Percentiles rank a stretch among this genome's conserved stretches.
phyloP scores from a whole-genome alignment of 1,284 basidiomycete genomes.

The Fomitopsis betulina region DNA sequence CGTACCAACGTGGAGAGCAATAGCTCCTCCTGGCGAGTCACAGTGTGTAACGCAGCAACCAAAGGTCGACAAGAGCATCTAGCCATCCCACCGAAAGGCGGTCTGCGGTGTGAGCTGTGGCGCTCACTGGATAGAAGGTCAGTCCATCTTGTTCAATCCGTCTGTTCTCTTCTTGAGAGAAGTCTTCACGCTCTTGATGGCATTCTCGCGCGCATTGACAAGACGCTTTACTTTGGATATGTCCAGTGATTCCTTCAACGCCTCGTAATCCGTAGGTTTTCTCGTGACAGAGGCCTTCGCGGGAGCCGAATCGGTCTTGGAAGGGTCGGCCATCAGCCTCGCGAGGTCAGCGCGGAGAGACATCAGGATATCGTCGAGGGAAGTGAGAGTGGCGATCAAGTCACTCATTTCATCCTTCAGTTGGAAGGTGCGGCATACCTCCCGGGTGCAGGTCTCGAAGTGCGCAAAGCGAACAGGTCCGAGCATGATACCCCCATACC shows the following conservation, averaged over 20 bases:
- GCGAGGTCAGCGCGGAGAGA: constrained; percentile 50
- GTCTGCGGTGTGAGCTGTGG: too few species aligned
- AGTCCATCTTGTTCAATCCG: too few species aligned
- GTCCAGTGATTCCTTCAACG: constrained; percentile 35
- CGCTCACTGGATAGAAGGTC: too few species aligned
- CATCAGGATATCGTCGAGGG: constrained; percentile 57
- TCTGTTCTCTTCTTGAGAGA: constrained; percentile 16
- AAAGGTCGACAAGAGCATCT: too few species aligned
- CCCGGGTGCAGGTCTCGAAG: constrained; percentile 68
- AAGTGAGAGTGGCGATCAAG: constrained; percentile 48
- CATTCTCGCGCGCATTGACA: constrained; percentile 40
- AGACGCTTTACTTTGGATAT: constrained; percentile 42
- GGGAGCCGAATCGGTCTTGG: neutral
- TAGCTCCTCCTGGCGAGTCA: too few species aligned
- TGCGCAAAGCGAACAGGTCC: constrained; percentile 74
- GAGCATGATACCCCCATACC: constrained; percentile 77
- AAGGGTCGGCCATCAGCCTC: constrained; percentile 3
- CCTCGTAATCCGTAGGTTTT: constrained; percentile 34
- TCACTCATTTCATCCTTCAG: constrained; percentile 61
- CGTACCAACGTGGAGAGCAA: too few species aligned
- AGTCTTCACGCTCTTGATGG: constrained; percentile 32
- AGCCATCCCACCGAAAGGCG: too few species aligned
- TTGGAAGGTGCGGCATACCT: constrained; percentile 68
- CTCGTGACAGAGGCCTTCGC: constrained; percentile 1
- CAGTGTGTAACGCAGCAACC: too few species aligned